A percentile compares a stretch with the other conserved stretches of the same genome.
Evolutionary conservation across 129 eudicot genomes (phyloP).

Genomic region (Scalesia atractyloides): DNA sequence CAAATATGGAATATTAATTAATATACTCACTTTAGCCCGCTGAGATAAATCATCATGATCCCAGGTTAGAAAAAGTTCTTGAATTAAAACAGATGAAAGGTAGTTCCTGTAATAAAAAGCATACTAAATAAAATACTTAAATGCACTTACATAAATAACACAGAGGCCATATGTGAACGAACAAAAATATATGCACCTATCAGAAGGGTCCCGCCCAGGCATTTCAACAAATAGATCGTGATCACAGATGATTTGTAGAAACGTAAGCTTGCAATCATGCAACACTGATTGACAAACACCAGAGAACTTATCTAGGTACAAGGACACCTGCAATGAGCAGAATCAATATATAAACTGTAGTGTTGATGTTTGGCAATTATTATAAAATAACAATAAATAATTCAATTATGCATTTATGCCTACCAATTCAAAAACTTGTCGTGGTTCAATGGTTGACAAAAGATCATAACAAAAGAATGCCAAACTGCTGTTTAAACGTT

Average conservation of each 20-base stretch:
- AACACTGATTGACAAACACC: conserved; percentile 88
- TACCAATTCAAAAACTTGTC: conserved; percentile 99
- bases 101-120: conserved; percentile 67
- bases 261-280: conserved; percentile 99
- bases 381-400: conserved; percentile 13
- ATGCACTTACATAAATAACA: conserved; percentile 9
- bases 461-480: conserved; percentile 99
- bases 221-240: conserved; percentile 98
- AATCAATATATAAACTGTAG: conserved; percentile 4
- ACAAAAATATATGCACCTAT: conserved; percentile 53
- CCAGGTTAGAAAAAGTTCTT: conserved; percentile 96
- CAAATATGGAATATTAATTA: conserved; percentile 12
- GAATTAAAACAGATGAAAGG: conserved; percentile 91
- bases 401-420: conserved; percentile 27
- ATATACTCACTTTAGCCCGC: conserved; percentile 78
- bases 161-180: conserved; percentile 9
- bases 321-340: conserved; percentile 66
- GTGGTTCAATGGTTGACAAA: conserved; percentile 86
- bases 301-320: conserved; percentile 96
- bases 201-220: conserved; percentile 99
- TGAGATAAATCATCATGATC: conserved; percentile 93
- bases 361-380: conserved; percentile 14
- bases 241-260: conserved; percentile 92
- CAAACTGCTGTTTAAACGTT: conserved; percentile 90
- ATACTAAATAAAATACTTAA: conserved; percentile 18